Evolutionary conservation across 2,329 filamentous ascomycete genomes (phyloP).

Genomic region (Phialophora expanda): DNA sequence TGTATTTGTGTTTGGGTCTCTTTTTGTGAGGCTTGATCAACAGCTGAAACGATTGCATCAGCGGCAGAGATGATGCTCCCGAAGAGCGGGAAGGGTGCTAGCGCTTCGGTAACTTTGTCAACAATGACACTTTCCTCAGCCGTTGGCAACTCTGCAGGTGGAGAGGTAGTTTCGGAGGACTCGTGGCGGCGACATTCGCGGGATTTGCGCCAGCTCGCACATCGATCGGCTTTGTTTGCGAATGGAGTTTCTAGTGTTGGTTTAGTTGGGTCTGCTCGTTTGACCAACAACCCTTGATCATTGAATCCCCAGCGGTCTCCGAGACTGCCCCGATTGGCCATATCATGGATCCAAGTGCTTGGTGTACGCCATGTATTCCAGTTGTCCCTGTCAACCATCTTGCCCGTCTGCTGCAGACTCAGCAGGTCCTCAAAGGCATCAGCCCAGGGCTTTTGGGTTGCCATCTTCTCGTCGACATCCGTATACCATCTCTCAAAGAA

Average conservation of each 20-base stretch:
- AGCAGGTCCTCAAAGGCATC: slow-evolving; percentile 66
- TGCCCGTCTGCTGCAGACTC: slow-evolving; percentile 53
- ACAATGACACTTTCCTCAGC: slow-evolving; percentile 21
- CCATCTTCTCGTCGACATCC: slow-evolving; percentile 45
- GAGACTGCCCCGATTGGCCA: slow-evolving; percentile 51
- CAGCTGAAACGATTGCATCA: slow-evolving; percentile 26
- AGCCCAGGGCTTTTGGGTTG: slow-evolving; percentile 54
- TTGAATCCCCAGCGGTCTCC: slow-evolving; percentile 47
- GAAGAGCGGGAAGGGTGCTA: slow-evolving; percentile 27
- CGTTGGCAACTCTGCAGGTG: background rate
- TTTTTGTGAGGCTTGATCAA: slow-evolving; percentile 22
- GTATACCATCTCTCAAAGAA: slow-evolving; percentile 34
- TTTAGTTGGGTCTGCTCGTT: slow-evolving; percentile 11
- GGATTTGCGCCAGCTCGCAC: slow-evolving; percentile 16
- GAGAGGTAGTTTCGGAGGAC: background rate
- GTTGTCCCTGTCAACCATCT: slow-evolving; percentile 47
- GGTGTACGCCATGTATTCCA: slow-evolving; percentile 37
- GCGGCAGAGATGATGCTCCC: slow-evolving; percentile 28
- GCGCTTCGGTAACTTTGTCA: slow-evolving; percentile 21
- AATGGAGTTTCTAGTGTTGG: background rate
- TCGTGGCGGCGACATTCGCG: slow-evolving; percentile 25
- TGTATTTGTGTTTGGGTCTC: slow-evolving; percentile 3
- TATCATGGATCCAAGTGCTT: slow-evolving; percentile 49
- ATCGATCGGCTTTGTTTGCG: slow-evolving; percentile 7
- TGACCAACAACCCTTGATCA: slow-evolving; percentile 29